phyloP scores from a whole-genome alignment of 805 yeast species.

The Suhomyces tanzawaensis region DNA sequence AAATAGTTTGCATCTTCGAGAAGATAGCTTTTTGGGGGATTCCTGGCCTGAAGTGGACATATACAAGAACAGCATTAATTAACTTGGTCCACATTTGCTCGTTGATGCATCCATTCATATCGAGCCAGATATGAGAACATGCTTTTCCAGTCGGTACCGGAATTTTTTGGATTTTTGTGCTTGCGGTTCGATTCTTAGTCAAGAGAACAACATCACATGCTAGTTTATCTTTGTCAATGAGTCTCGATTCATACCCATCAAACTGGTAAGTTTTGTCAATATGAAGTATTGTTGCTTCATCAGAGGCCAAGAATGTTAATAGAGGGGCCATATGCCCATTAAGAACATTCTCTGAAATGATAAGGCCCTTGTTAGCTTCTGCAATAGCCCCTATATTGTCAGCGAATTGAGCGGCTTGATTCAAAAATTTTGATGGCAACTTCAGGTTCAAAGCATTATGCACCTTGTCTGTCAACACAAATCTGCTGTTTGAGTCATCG shows the following conservation, averaged over 20 bases:
- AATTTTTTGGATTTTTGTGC: constrained; percentile 13
- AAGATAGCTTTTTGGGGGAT: constrained; percentile 21
- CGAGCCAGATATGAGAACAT: constrained; percentile 72
- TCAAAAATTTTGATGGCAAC: constrained; percentile 37
- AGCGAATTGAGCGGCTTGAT: constrained; percentile 46
- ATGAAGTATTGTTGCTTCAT: constrained; percentile 14
- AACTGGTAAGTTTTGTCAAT: constrained; percentile 55
- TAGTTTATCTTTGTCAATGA: constrained; percentile 62
- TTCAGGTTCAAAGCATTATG: constrained; percentile 37
- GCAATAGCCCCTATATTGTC: constrained; percentile 40
- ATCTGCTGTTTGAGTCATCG: constrained; percentile 42
- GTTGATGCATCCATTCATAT: constrained; percentile 60
- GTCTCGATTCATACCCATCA: constrained; percentile 71
- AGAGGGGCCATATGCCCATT: constrained; percentile 64
- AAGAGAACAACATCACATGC: constrained; percentile 64
- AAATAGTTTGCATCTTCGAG: constrained; percentile 26
- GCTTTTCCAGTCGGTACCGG: constrained; percentile 60
- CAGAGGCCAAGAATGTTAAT: constrained; percentile 48
- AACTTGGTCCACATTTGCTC: constrained; percentile 58
- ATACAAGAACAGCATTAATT: constrained; percentile 42
- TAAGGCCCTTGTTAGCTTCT: constrained; percentile 50
- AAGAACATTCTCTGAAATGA: constrained; percentile 53
- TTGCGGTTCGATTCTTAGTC: constrained; percentile 11
- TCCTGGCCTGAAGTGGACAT: constrained; percentile 38
- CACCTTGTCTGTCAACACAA: constrained; percentile 55